phyloP scores from a whole-genome alignment of 2,329 filamentous ascomycete genomes.

The Didymella lethalis region DNA sequence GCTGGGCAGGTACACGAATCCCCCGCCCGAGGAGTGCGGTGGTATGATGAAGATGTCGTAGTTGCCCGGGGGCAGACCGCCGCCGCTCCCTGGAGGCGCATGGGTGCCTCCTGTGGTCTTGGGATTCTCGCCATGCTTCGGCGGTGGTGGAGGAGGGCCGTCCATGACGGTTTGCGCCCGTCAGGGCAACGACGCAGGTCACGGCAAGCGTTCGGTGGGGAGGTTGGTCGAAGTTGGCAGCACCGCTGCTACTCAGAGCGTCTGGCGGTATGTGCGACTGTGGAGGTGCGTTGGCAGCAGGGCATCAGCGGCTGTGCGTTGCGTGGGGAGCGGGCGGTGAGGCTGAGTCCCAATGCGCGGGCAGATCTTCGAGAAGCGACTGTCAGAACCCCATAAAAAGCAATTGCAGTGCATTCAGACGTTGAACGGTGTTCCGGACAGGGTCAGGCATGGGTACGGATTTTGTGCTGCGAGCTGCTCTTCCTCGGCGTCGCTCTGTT shows the following conservation, averaged over 20 bases:
- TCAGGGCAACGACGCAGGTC: slow-evolving; percentile 33
- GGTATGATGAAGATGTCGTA: slow-evolving; percentile 99
- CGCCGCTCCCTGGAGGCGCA: slow-evolving; percentile 36
- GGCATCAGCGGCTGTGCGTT: slow-evolving; percentile 37
- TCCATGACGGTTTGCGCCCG: slow-evolving; percentile 46
- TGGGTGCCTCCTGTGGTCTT: slow-evolving; percentile 59
- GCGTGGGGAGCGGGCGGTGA: slow-evolving; percentile 25
- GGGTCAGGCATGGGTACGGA: slow-evolving; percentile 17
- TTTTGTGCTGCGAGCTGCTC: slow-evolving; percentile 21
- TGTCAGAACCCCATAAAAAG: slow-evolving; percentile 23
- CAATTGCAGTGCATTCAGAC: slow-evolving; percentile 9
- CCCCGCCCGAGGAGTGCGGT: slow-evolving; percentile 84
- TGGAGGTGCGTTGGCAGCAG: slow-evolving; percentile 35
- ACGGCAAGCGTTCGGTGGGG: slow-evolving; percentile 23
- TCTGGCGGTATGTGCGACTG: slow-evolving; percentile 23
- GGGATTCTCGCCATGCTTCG: slow-evolving; percentile 82
- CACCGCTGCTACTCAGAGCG: slow-evolving; percentile 12
- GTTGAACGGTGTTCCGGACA: slow-evolving; percentile 10
- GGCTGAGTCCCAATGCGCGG: slow-evolving; percentile 1
- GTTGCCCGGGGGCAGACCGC: slow-evolving; percentile 82
- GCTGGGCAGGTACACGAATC: slow-evolving; percentile 94
- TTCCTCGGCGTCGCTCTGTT: slow-evolving; percentile 18
- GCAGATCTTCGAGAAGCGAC: slow-evolving; percentile 14
- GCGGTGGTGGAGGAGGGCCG: slow-evolving; percentile 75
- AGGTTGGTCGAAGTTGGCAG: slow-evolving; percentile 4